A percentile compares a stretch with the other conserved stretches of the same genome.
These are phyloP conservation scores for Penicillium paneum DNA, from an alignment of 2,329 filamentous ascomycete species.

Conservation along the genomic window DNA sequence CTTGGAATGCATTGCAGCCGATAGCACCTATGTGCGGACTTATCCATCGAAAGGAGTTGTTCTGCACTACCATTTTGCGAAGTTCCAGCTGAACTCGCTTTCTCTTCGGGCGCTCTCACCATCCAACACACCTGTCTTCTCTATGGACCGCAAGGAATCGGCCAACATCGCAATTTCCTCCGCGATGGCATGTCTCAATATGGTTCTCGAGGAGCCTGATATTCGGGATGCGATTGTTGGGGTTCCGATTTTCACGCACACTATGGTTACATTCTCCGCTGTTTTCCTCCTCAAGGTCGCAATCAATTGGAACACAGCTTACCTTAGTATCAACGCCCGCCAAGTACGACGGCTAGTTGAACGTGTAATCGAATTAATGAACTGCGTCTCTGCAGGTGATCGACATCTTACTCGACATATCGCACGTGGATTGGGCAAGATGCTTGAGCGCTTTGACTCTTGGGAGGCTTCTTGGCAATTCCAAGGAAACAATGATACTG, in stretches of 20 bases:
- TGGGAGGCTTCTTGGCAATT: conserved; percentile 38
- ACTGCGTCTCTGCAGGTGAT: conserved; percentile 42
- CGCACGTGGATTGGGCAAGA: conserved; percentile 41
- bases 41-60: conserved; percentile 52
- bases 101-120: conserved; percentile 43
- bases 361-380: conserved; percentile 41
- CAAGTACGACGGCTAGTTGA: conserved; percentile 40
- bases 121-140: conserved; percentile 42
- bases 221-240: conserved; percentile 50
- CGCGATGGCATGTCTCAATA: conserved; percentile 47
- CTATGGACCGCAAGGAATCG: conserved; percentile 45
- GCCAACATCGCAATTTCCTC: conserved; percentile 49
- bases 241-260: conserved; percentile 47
- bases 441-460: conserved; percentile 42
- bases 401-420: conserved; percentile 43
- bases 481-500: conserved; percentile 11
- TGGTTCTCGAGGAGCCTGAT: conserved; percentile 48
- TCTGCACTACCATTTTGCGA: conserved; percentile 54
- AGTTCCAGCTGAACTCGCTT: conserved; percentile 51
- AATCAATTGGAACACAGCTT: conserved; percentile 44
- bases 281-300: conserved; percentile 47
- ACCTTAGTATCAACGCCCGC: conserved; percentile 40
- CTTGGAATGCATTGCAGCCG: conserved; percentile 25
- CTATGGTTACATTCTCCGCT: conserved; percentile 47
- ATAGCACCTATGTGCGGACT: conserved; percentile 48